Evolutionary conservation across 2,329 filamentous ascomycete species (phyloP), one percentile per base, ranked within the genome.

Genomic region (Fusarium haematococcum): DNA sequence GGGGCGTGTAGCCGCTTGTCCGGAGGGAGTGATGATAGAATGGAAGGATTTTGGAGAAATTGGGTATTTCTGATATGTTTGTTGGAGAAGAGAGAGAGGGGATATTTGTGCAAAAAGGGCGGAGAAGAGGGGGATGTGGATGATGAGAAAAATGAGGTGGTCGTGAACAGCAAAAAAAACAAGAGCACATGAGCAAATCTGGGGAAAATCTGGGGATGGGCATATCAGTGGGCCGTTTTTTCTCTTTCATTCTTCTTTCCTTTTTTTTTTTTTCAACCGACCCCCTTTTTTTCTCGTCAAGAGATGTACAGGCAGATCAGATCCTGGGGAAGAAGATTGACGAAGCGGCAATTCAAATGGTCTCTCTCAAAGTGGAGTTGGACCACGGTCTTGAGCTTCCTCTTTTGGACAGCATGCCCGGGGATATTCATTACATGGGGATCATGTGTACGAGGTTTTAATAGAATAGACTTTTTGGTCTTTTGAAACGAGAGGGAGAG

Each of bases 1-100:
- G 23, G 48, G 43, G 20, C 14, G 33, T 61, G 48, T 50, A 58
- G 35, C 65, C 61, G 61, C 41, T 74, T 52, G 71, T 43, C 71
- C 68, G 61, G 57, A 50, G 50, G n/a, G 45, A 58, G 56, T 20
- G 35, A 62, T 56, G 23, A 16, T 45, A 48, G 23, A 20, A 16
- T 20, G 33, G 33, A 33, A 39, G 60, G 27, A 10, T 63, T 52
- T 52, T 63, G 60, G 60, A 33, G 60, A 63, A 33, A 13, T 35
- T 48, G 2, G 27, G 43, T 23, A 43, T n/a, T 18, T 33, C 8
- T 35, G n/a, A 16, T 33, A 11, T 39, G 48, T 52, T 52, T 52
- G 37, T 63, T 63, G 60, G 60, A 52, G 60, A 63, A 39, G n/a
- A 20, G 30, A 54, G 13, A 30, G 25, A 33, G 13, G n/a, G 18